Conservation (phyloP, 805 yeast species). For the Saturnispora bothae region DNA sequence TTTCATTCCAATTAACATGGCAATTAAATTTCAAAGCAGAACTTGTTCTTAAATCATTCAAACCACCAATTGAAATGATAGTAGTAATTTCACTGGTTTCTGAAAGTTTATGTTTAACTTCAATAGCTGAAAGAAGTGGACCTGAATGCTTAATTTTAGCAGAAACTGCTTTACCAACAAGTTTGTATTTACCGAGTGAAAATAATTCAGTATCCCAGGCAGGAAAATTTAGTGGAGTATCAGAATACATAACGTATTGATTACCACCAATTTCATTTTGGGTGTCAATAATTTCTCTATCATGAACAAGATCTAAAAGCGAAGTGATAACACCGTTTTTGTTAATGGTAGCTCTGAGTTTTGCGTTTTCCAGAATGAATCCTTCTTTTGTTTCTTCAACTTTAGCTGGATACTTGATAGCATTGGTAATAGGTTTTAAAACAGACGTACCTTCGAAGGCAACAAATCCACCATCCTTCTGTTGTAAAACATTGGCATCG, state of each 20-base stretch:
- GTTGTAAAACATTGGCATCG: slow-evolving; percentile 12
- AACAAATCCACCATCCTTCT: slow-evolving; percentile 10
- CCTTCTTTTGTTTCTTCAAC: slow-evolving; percentile 31
- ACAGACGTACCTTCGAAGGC: slow-evolving; percentile 15
- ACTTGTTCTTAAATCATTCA: slow-evolving; percentile 26
- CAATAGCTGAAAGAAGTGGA: slow-evolving; percentile 52
- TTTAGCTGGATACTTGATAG: slow-evolving; percentile 38
- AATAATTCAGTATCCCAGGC: slow-evolving; percentile 98
- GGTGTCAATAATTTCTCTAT: slow-evolving; percentile 56
- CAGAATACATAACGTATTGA: slow-evolving; percentile 74
- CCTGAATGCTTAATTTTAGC: slow-evolving; percentile 36
- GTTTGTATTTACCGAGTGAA: slow-evolving; percentile 62
- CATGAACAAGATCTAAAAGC: slow-evolving; percentile 46
- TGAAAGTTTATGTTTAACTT: slow-evolving; percentile 52
- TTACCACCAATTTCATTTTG: slow-evolving; percentile 55
- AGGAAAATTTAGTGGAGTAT: slow-evolving; percentile 82
- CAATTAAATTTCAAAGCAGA: slow-evolving; percentile 43
- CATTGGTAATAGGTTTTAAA: slow-evolving; percentile 17
- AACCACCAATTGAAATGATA: slow-evolving; percentile 57
- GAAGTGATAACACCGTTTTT: slow-evolving; percentile 49
- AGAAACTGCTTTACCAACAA: slow-evolving; percentile 32
- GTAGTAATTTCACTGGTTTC: slow-evolving; percentile 50
- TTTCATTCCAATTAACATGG: slow-evolving; percentile 78
- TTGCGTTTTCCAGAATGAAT: slow-evolving; percentile 49
- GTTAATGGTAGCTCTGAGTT: slow-evolving; percentile 44